phyloP scores from a whole-genome alignment of 1,139 yeast species.

The Pichia sp. region DNA sequence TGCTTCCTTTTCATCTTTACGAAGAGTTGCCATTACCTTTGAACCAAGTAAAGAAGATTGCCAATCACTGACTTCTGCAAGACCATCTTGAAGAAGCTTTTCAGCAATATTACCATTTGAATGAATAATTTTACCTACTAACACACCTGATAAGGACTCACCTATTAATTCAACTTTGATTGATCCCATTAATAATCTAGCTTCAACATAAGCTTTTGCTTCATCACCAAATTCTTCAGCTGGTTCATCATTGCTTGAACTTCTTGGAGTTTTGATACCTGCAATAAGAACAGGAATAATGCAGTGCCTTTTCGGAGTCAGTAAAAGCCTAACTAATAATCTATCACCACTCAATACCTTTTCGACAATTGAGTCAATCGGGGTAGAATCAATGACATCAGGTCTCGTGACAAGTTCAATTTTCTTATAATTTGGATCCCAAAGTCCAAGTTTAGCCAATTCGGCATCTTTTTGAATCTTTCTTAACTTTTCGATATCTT shows the following conservation, averaged over 20 bases:
- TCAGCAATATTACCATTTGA: conserved; percentile 77
- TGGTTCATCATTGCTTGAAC: conserved; percentile 38
- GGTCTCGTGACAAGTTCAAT: conserved; percentile 33
- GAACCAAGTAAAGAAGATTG: conserved; percentile 71
- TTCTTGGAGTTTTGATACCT: conserved; percentile 68
- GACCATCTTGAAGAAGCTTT: conserved; percentile 59
- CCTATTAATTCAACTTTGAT: conserved; percentile 57
- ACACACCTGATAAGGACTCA: conserved; percentile 54
- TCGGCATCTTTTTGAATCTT: conserved; percentile 48
- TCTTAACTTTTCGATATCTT: conserved; percentile 35
- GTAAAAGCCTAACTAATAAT: conserved; percentile 50
- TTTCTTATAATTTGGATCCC: conserved; percentile 36
- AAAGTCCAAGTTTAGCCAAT: conserved; percentile 44
- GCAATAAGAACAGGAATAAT: conserved; percentile 61
- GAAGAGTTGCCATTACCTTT: conserved; percentile 49
- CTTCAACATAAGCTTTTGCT: conserved; percentile 61
- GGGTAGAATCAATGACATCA: conserved; percentile 34
- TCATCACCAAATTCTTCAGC: conserved; percentile 53
- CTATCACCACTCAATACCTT: conserved; percentile 77
- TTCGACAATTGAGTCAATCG: conserved; percentile 60
- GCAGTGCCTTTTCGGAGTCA: conserved; percentile 38
- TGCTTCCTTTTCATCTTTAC: conserved; percentile 67
- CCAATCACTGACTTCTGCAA: conserved; percentile 77
- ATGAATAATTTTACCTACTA: conserved; percentile 51
- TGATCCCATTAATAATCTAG: conserved; percentile 58